Conservation (phyloP, 2,329 filamentous ascomycete species). For the Karstenula rhodostoma region DNA sequence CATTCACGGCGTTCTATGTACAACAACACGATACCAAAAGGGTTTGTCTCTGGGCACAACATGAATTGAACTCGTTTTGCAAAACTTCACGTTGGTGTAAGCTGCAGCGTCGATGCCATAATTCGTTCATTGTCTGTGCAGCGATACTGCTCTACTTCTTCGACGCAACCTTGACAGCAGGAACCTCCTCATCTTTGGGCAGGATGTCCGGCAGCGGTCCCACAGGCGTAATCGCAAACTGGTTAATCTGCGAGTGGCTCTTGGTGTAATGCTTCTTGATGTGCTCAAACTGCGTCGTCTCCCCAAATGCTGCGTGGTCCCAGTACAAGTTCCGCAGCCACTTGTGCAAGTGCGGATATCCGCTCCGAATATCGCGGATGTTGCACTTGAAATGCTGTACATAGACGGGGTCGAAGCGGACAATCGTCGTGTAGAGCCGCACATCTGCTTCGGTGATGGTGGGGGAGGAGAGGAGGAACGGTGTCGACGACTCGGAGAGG, state of each 20-base stretch:
- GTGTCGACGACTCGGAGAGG: slow-evolving; percentile 52
- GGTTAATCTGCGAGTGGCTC: slow-evolving; percentile 72
- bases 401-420: slow-evolving; percentile 65
- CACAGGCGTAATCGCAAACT: slow-evolving; percentile 77
- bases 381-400: slow-evolving; percentile 78
- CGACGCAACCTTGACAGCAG: slow-evolving; percentile 56
- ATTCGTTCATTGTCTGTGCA: neutral
- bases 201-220: slow-evolving; percentile 86
- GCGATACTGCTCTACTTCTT: neutral
- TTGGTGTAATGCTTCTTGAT: slow-evolving; percentile 84
- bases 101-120: neutral
- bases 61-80: neutral
- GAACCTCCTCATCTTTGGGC: slow-evolving; percentile 78
- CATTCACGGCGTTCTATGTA: slow-evolving; percentile 15
- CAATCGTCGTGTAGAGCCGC: slow-evolving; percentile 66
- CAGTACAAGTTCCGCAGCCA: slow-evolving; percentile 90
- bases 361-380: slow-evolving; percentile 81
- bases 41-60: neutral
- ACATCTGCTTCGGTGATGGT: slow-evolving; percentile 59
- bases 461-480: slow-evolving; percentile 57
- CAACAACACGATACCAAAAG: slow-evolving; percentile 17
- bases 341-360: slow-evolving; percentile 80
- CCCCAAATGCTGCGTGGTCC: slow-evolving; percentile 77
- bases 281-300: slow-evolving; percentile 91
- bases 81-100: neutral